These are phyloP conservation scores for Diplodia corticola DNA, from an alignment of 2,329 filamentous ascomycete species.

Conservation along the genomic window DNA sequence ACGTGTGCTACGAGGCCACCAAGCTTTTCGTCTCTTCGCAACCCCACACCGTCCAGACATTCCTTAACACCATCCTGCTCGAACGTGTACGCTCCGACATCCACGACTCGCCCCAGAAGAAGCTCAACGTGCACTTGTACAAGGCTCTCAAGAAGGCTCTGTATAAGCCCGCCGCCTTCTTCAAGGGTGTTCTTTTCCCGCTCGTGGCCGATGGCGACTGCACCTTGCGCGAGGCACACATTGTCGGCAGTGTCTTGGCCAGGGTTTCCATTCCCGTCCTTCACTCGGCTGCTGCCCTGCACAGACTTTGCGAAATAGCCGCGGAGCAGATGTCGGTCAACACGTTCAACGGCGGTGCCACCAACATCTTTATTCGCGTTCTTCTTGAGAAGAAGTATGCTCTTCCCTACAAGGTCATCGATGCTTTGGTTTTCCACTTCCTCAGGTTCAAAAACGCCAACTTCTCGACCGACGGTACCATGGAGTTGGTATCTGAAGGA, in stretches of 20 bases:
- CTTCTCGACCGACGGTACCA: constrained; percentile 52
- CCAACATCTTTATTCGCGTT: constrained; percentile 92
- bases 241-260: constrained; percentile 82
- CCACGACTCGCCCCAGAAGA: constrained; percentile 72
- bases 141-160: constrained; percentile 88
- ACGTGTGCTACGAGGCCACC: constrained; percentile 84
- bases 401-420: constrained; percentile 89
- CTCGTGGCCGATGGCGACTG: constrained; percentile 83
- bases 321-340: constrained; percentile 83
- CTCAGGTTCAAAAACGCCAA: constrained; percentile 77
- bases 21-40: constrained; percentile 88
- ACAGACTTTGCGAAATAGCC: constrained; percentile 90
- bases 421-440: constrained; percentile 95
- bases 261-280: constrained; percentile 86
- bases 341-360: constrained; percentile 83
- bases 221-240: constrained; percentile 87
- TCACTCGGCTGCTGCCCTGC: constrained; percentile 87
- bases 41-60: constrained; percentile 76
- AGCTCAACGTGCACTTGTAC: constrained; percentile 94
- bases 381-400: constrained; percentile 97
- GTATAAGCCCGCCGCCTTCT: constrained; percentile 94
- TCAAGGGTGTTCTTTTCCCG: constrained; percentile 94
- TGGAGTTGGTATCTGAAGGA: constrained; percentile 20
- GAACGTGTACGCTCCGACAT: constrained; percentile 94
- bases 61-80: constrained; percentile 82